Evolutionary conservation across 108 stramenopile genomes (phyloP).

Genomic region (Conticribra guillardii): DNA sequence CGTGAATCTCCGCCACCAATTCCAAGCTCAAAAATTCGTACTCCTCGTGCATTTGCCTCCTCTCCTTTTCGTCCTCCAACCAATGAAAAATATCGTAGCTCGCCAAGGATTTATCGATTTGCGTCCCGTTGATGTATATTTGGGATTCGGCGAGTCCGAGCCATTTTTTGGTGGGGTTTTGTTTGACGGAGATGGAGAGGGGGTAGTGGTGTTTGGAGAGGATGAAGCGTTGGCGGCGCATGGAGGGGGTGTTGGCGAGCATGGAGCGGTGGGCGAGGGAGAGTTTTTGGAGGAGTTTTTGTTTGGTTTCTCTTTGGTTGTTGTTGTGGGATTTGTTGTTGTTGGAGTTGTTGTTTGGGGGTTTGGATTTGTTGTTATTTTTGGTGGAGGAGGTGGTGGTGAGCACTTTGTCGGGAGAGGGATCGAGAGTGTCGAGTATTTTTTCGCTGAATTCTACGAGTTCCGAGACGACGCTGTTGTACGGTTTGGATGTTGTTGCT

Average conservation of each 20-base stretch:
- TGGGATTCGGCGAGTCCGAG: conserved; percentile 55
- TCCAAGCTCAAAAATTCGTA: conserved; percentile 73
- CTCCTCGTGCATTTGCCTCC: conserved; percentile 58
- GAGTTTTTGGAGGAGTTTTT: conserved; percentile 21
- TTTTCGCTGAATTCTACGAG: not conserved
- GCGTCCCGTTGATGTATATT: conserved; percentile 75
- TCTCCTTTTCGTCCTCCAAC: conserved; percentile 61
- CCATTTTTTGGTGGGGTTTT: conserved; percentile 77
- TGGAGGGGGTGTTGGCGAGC: conserved; percentile 53
- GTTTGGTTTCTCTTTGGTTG: conserved; percentile 12
- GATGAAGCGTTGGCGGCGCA: conserved; percentile 74
- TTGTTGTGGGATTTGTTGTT: conserved; percentile 5
- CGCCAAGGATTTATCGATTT: conserved; percentile 64
- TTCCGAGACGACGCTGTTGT: not conserved
- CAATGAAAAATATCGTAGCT: conserved; percentile 77
- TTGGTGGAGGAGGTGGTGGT: conserved; percentile 8
- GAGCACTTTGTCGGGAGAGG: not conserved
- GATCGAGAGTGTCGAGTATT: conserved; percentile 4
- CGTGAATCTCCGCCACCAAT: conserved; percentile 74
- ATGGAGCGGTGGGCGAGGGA: conserved; percentile 67
- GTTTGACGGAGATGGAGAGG: conserved; percentile 61
- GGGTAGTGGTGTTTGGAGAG: conserved; percentile 79
- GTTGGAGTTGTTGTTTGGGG: conserved; percentile 5
- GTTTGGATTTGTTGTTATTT: not conserved
- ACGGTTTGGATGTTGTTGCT: too few relatives aligned